Percentiles rank a stretch among this genome's conserved stretches.
phyloP scores from a whole-genome alignment of 306 rosid genomes.

The Vigna nakashimae region DNA sequence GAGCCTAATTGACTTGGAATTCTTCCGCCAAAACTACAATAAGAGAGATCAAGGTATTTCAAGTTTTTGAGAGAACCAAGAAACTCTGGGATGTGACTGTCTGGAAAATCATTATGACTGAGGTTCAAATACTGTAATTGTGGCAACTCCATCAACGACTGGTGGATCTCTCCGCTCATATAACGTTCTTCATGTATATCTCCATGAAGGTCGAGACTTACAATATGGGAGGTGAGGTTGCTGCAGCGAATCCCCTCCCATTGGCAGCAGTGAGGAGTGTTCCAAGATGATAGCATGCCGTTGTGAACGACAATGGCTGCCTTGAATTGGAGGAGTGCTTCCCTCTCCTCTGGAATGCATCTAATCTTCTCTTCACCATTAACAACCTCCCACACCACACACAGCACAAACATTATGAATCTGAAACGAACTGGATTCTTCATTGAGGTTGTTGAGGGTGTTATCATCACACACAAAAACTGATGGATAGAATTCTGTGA shows the following conservation, averaged over 20 bases:
- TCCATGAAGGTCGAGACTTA: neutral
- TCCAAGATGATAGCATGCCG: conserved; percentile 36
- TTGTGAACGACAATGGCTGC: neutral
- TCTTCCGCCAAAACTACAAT: no score
- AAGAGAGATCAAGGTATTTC: no score
- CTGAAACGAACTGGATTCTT: neutral
- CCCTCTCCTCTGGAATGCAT: neutral
- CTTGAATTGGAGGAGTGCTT: conserved; percentile 35
- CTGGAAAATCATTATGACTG: rapidly evolving
- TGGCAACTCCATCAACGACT: no score
- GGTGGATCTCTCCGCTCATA: no score
- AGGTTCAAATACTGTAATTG: no score
- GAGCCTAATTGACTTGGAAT: no score
- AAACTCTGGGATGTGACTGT: no score
- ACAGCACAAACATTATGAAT: neutral
- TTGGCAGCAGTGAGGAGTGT: conserved; percentile 33
- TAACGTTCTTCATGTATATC: no score
- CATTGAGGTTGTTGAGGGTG: neutral
- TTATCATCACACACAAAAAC: neutral
- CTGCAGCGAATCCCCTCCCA: conserved; percentile 41
- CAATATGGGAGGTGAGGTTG: neutral
- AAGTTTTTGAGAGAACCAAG: no score
- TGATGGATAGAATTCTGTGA: no score
- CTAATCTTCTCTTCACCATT: no score
- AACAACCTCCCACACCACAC: neutral